Conservation (phyloP, 768 basidiomycete species). For the Fibroporia radiculosa region DNA sequence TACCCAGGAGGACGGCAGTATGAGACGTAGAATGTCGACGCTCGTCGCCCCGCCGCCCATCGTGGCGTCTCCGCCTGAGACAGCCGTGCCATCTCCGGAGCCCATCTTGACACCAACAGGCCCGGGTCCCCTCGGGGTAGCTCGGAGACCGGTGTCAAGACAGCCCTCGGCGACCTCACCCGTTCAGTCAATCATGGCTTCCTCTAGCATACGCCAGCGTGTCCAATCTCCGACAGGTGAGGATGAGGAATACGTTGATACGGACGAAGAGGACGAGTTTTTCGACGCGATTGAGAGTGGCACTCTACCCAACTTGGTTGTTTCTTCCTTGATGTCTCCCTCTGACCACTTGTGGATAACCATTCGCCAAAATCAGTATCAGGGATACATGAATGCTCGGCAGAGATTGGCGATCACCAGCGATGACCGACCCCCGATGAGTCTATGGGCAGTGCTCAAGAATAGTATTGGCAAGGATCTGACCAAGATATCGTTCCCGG, state of each 20-base stretch:
- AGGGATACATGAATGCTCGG: slow-evolving; percentile 62
- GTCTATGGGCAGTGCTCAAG: slow-evolving; percentile 93
- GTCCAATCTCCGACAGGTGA: slow-evolving; percentile 11
- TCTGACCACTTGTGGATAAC: slow-evolving; percentile 25
- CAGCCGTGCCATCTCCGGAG: slow-evolving; percentile 1
- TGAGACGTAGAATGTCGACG: slow-evolving; percentile 14
- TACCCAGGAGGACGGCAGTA: slow-evolving; percentile 15
- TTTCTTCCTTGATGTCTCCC: slow-evolving; percentile 54
- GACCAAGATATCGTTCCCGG: slow-evolving; percentile 92
- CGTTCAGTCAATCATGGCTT: background rate
- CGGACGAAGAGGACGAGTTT: slow-evolving; percentile 91
- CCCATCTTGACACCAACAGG: background rate
- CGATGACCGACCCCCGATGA: slow-evolving; percentile 82
- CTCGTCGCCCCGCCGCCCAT: background rate
- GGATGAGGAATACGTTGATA: slow-evolving; percentile 34
- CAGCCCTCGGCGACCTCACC: slow-evolving; percentile 4
- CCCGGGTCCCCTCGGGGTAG: background rate
- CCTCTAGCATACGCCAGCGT: background rate
- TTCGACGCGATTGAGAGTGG: slow-evolving; percentile 93
- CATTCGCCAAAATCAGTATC: slow-evolving; percentile 42
- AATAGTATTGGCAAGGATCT: slow-evolving; percentile 94
- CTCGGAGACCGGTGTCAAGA: background rate
- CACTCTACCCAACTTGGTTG: slow-evolving; percentile 65
- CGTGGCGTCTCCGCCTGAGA: background rate
- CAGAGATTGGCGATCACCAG: slow-evolving; percentile 48